These are phyloP conservation scores for Firmiana major DNA, from an alignment of 345 rosid genomes.

Conservation along the genomic window DNA sequence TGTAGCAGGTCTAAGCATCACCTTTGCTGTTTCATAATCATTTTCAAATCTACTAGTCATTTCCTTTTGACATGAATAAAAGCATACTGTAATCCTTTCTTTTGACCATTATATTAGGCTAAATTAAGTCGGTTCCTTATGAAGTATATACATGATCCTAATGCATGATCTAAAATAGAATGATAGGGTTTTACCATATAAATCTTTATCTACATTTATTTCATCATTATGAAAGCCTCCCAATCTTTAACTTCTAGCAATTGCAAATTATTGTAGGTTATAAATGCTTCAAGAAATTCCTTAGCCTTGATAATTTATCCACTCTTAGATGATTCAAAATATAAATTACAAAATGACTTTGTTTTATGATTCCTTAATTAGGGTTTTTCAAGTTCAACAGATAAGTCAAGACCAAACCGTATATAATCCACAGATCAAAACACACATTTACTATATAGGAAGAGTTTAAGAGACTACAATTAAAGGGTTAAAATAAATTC, in stretches of 20 bases:
- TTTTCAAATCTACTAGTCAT: constrained; percentile 60
- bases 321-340: too few species aligned
- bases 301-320: neutral
- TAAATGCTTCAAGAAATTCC: neutral
- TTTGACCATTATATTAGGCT: neutral
- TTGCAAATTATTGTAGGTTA: neutral
- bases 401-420: too few species aligned
- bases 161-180: neutral
- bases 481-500: too few species aligned
- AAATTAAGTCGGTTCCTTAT: neutral
- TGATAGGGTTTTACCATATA: neutral
- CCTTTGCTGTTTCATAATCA: constrained; percentile 76
- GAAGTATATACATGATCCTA: too few species aligned
- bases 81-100: neutral
- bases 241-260: neutral
- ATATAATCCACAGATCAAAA: too few species aligned
- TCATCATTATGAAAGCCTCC: neutral
- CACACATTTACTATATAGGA: too few species aligned
- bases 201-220: constrained; percentile 1
- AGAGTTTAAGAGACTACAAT: too few species aligned
- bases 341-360: too few species aligned
- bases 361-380: too few species aligned
- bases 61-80: neutral
- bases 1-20: constrained; percentile 93
- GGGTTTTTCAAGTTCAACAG: too few species aligned